Evolutionary conservation across 805 yeast genomes (phyloP), one percentile per base, ranked within the genome.

Genomic region (Scheffersomyces ergatensis): DNA sequence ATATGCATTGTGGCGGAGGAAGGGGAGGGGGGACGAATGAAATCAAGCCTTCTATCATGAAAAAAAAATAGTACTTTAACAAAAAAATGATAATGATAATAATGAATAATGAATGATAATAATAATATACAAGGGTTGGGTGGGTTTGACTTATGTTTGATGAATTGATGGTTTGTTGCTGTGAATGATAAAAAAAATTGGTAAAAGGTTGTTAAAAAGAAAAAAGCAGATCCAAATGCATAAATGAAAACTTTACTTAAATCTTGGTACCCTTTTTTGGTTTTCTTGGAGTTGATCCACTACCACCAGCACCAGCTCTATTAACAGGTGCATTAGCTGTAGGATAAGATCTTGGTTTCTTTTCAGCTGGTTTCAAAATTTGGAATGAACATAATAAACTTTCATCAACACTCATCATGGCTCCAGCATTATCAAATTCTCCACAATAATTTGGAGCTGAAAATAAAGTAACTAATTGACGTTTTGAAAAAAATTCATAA

Each of bases 381-480:
- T 86, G 93, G 82, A 92, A 92, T 14, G 97, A 90, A 74, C 99
- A 92, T 57, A 92, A 76, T 58, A 92, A 78, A 65, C 92, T 83
- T 70, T 93, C 98, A 66, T 93, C 98, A 43, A 92, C 98, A 58
- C 95, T 82, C 99, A 92, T 92, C 98, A 93, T 93, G 32, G 99
- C 99, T 60, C 98, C 99, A 2, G 98, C 97, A 60, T 92, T 92
- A 67, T 92, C 99, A 62, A 92, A 92, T 67, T 93, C 98, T 57
- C 99, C 99, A 77, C 98, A 93, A 65, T 90, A 90, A 69, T 93
- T 93, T 54, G 99, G 99, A 43, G 99, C 99, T 40, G 93, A 83
- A 64, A 92, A 92, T 52, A 92, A 75, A 24, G 99, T 92, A 37
- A 92, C 98, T 60, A 92, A 78, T 68, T 92, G 98, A 61, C 98